Conservation (phyloP, 192 early-diverging fungal species). For the Diversispora eburnea region DNA sequence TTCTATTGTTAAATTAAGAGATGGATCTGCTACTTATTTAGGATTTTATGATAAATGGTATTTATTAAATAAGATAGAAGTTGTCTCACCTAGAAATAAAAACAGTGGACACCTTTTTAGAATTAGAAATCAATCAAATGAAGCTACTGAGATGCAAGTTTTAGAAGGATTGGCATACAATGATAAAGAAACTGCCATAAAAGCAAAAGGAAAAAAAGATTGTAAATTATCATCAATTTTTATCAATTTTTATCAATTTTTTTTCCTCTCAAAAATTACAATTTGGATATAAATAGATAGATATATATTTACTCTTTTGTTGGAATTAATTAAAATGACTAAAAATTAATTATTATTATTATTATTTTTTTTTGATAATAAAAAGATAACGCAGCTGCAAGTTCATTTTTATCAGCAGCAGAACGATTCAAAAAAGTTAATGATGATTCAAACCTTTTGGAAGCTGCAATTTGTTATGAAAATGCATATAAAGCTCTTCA, state of each 20-base stretch:
- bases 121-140: not conserved
- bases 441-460: slow-evolving; percentile 33
- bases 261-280: not conserved
- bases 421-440: slow-evolving; percentile 36
- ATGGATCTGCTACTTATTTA: slow-evolving; percentile 37
- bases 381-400: slow-evolving; percentile 34
- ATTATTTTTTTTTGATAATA: not conserved
- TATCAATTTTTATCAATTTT: not conserved
- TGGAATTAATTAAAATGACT: no score
- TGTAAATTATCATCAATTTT: slow-evolving; percentile 28
- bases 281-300: no score
- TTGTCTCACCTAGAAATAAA: not conserved
- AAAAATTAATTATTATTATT: no score
- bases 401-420: slow-evolving; percentile 33
- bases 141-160: slow-evolving; percentile 3
- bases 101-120: slow-evolving; percentile 1
- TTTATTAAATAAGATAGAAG: slow-evolving; percentile 34
- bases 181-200: slow-evolving; percentile 33
- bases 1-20: slow-evolving; percentile 31
- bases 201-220: slow-evolving; percentile 40
- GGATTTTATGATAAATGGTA: slow-evolving; percentile 38
- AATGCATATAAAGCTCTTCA: slow-evolving; percentile 41
- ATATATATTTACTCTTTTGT: no score
- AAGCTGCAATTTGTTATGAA: slow-evolving; percentile 43
- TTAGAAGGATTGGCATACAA: slow-evolving; percentile 32